Conservation (phyloP, 768 basidiomycete species). For the Galerina sulciceps region DNA sequence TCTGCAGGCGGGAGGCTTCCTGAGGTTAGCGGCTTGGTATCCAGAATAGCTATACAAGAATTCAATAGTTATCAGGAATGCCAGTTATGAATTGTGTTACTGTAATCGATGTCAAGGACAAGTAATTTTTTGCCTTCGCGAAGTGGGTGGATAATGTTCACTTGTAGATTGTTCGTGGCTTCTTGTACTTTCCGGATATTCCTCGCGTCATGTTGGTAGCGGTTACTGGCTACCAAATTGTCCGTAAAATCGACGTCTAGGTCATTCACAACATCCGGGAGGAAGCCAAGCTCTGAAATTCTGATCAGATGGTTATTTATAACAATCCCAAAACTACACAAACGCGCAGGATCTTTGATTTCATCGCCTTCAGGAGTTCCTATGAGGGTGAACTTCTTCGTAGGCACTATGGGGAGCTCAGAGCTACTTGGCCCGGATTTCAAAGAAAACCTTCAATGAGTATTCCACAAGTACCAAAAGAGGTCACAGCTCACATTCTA, state of each 20-base stretch:
- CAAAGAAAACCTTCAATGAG: slow-evolving; percentile 7
- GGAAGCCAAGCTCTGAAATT: slow-evolving; percentile 56
- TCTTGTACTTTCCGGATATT: slow-evolving; percentile 85
- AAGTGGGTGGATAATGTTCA: slow-evolving; percentile 78
- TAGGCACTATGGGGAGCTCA: slow-evolving; percentile 58
- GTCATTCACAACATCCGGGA: slow-evolving; percentile 79
- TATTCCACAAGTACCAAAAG: neutral
- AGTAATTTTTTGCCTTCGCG: slow-evolving; percentile 79
- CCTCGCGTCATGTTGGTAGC: slow-evolving; percentile 74
- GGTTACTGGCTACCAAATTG: slow-evolving; percentile 56
- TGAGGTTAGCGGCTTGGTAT: slow-evolving; percentile 84
- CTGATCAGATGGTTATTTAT: neutral
- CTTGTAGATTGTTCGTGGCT: slow-evolving; percentile 61
- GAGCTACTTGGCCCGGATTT: slow-evolving; percentile 38
- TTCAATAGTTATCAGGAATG: slow-evolving; percentile 4
- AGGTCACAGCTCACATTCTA: slow-evolving; percentile 53
- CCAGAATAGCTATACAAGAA: slow-evolving; percentile 65
- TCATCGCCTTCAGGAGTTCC: slow-evolving; percentile 88
- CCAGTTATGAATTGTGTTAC: slow-evolving; percentile 40
- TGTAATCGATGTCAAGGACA: slow-evolving; percentile 90
- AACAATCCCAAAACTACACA: slow-evolving; percentile 11
- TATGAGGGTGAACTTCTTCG: slow-evolving; percentile 83
- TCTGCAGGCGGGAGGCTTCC: slow-evolving; percentile 79
- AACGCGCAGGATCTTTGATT: slow-evolving; percentile 78
- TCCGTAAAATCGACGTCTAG: slow-evolving; percentile 81